These are phyloP conservation scores for Sphaerosporella brunnea DNA, from an alignment of 495 filamentous ascomycete species.

Conservation along the genomic window DNA sequence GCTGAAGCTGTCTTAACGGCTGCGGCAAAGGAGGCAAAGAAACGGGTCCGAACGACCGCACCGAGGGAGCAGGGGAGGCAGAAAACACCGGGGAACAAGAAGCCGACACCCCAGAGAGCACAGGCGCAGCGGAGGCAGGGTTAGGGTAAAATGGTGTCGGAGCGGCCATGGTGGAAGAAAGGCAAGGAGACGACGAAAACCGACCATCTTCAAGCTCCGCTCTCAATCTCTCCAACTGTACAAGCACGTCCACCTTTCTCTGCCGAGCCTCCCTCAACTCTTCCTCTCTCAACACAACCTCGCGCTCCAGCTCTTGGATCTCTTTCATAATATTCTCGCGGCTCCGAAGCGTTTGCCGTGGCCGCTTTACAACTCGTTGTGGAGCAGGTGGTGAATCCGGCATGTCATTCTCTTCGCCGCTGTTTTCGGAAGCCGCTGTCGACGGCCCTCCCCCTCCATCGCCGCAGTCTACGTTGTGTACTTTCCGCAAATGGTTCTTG, in stretches of 20 bases:
- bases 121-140: no score
- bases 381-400: background rate
- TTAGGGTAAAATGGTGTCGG: background rate
- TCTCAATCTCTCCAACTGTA: background rate
- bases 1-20: background rate
- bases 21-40: background rate
- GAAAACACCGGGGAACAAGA: background rate
- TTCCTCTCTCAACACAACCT: background rate
- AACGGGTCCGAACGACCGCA: no score
- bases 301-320: background rate
- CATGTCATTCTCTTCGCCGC: background rate
- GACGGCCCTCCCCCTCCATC: conserved; percentile 23
- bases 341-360: background rate
- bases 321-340: background rate
- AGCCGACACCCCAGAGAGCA: background rate
- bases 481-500: conserved; percentile 68
- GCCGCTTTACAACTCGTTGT: background rate
- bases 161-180: background rate
- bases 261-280: conserved; percentile 15
- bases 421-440: conserved; percentile 14
- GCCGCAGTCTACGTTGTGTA: conserved; percentile 39
- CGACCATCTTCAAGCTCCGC: conserved; percentile 3
- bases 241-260: background rate
- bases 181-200: background rate
- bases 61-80: background rate